Percentiles rank a stretch among this genome's conserved stretches.
Evolutionary conservation across 1,284 basidiomycete genomes (phyloP).

Genomic region (Cystobasidiaceae sp.): DNA sequence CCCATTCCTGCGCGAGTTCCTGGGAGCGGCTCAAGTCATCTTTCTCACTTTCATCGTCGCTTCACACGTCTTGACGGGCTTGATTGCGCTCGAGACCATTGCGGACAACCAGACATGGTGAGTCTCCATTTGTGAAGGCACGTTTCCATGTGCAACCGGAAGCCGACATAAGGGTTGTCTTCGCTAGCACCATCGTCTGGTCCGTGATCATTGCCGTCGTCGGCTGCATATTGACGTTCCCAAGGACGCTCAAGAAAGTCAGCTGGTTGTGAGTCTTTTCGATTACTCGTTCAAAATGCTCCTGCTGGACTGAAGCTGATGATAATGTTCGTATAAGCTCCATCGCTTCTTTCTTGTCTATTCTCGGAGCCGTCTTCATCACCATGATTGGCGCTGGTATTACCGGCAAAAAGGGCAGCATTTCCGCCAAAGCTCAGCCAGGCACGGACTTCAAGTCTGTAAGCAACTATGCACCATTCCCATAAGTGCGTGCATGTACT

Average conservation of each 20-base stretch:
- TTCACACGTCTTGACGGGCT: slow-evolving; percentile 45
- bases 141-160: no score
- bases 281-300: not conserved
- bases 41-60: slow-evolving; percentile 45
- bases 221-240: slow-evolving; percentile 39
- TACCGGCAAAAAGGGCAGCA: not conserved
- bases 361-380: slow-evolving; percentile 42
- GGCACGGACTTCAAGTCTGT: not conserved
- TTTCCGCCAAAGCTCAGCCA: not conserved
- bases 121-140: not conserved
- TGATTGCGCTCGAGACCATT: slow-evolving; percentile 43
- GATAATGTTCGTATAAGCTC: slow-evolving; percentile 34
- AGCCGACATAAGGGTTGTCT: no score
- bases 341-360: slow-evolving; percentile 42
- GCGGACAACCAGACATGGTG: slow-evolving; percentile 37
- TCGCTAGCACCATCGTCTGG: slow-evolving; percentile 45
- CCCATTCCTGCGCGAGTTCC: slow-evolving; percentile 42
- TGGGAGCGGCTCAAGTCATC: slow-evolving; percentile 26
- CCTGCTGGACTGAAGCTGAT: no score
- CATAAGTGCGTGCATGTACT: not conserved
- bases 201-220: slow-evolving; percentile 43
- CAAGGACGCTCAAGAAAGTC: slow-evolving; percentile 43
- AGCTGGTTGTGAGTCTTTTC: slow-evolving; percentile 2
- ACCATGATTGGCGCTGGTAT: slow-evolving; percentile 7
- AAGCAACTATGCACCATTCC: not conserved